Conservation (phyloP, 805 yeast species). For the Suhomyces sp. region DNA sequence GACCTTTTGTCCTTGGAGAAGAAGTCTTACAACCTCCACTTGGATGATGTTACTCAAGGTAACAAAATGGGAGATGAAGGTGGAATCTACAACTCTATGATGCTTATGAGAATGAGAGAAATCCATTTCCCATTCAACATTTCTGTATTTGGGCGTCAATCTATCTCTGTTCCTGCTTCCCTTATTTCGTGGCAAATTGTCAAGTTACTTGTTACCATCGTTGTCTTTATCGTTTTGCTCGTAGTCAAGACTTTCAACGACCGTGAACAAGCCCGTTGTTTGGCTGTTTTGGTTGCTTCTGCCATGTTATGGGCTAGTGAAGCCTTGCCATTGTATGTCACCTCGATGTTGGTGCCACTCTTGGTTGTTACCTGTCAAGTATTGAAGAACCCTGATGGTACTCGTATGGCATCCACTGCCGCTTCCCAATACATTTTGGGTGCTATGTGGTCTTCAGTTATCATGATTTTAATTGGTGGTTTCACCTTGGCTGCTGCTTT, state of each 20-base stretch:
- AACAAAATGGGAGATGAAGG: slow-evolving; percentile 29
- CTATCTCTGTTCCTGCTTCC: slow-evolving; percentile 45
- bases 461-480: slow-evolving; percentile 88
- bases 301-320: slow-evolving; percentile 55
- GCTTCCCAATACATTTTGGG: slow-evolving; percentile 79
- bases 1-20: slow-evolving; percentile 78
- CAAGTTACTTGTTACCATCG: slow-evolving; percentile 48
- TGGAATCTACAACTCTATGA: slow-evolving; percentile 13
- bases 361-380: slow-evolving; percentile 47
- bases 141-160: slow-evolving; percentile 7
- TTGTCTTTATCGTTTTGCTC: slow-evolving; percentile 53
- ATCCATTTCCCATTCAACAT: slow-evolving; percentile 21
- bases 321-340: slow-evolving; percentile 50
- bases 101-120: slow-evolving; percentile 20
- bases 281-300: slow-evolving; percentile 61
- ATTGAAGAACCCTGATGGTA: slow-evolving; percentile 46
- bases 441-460: slow-evolving; percentile 94
- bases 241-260: slow-evolving; percentile 60
- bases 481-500: slow-evolving; percentile 93
- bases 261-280: slow-evolving; percentile 66
- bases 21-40: slow-evolving; percentile 28
- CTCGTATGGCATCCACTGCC: slow-evolving; percentile 58
- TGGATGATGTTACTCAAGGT: slow-evolving; percentile 16
- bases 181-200: slow-evolving; percentile 48
- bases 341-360: slow-evolving; percentile 49